These are phyloP conservation scores for Biscogniauxia sp. DNA, from an alignment of 2,329 filamentous ascomycete genomes.

Conservation along the genomic window DNA sequence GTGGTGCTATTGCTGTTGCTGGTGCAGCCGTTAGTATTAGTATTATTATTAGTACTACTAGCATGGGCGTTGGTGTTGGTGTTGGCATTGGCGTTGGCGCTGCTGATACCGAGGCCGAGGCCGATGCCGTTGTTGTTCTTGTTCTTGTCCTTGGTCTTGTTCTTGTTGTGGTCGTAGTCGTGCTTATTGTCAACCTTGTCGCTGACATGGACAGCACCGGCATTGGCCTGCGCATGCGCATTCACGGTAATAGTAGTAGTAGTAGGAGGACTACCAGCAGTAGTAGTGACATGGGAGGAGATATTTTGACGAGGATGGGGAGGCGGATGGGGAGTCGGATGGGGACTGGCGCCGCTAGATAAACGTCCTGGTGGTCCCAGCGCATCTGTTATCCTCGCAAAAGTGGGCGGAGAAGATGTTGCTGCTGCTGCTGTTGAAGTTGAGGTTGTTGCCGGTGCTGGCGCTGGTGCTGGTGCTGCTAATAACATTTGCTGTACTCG, in stretches of 20 bases:
- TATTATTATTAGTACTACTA: no score
- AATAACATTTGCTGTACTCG: background rate
- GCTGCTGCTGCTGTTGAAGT: background rate
- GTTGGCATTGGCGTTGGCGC: no score
- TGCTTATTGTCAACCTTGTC: slow-evolving; percentile 7
- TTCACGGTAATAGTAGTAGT: background rate
- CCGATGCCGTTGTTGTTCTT: no score
- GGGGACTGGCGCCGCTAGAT: slow-evolving; percentile 10
- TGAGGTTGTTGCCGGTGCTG: background rate
- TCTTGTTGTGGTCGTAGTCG: slow-evolving; percentile 1
- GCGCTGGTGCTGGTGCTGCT: background rate
- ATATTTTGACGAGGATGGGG: background rate
- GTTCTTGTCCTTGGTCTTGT: background rate
- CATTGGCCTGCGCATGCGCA: slow-evolving; percentile 11
- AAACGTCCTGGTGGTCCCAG: slow-evolving; percentile 30
- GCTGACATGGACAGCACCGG: slow-evolving; percentile 19
- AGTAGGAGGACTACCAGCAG: no score
- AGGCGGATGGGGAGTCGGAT: slow-evolving; percentile 5
- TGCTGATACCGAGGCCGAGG: no score
- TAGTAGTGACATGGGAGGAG: slow-evolving; percentile 4
- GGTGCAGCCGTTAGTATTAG: slow-evolving; percentile 4
- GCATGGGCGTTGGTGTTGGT: no score
- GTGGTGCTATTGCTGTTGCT: slow-evolving; percentile 4
- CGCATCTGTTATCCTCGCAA: slow-evolving; percentile 15
- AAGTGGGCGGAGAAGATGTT: background rate